Evolutionary conservation across 352 stramenopile species (phyloP), one percentile per base, ranked within the genome.

Genomic region (Pelagophyceae sp.): DNA sequence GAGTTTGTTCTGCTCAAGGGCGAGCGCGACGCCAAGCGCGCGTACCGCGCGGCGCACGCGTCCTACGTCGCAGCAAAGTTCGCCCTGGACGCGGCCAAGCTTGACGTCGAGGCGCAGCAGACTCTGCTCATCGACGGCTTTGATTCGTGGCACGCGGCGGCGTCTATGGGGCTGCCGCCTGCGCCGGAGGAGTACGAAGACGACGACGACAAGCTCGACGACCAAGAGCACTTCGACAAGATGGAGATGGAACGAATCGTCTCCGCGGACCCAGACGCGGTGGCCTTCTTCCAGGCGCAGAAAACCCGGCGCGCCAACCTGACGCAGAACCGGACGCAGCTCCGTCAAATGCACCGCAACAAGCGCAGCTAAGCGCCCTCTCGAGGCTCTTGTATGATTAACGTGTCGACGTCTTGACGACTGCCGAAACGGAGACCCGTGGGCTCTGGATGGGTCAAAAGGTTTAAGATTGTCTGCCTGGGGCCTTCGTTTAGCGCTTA

Each of bases 151-250:
- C 93, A 85, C 78, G 76, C 79, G 38, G 79, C 83, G 29, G 40
- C 78, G 0, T 77, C 82, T 54, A 76, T 82, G 32, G 45, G 45
- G 45, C 11, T 23, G 45, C 45, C 45, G 11, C n/a, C n/a, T n/a
- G n/a, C n/a, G n/a, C n/a, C n/a, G n/a, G 51, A 35, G 40, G 85
- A 81, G 38, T n/a, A n/a, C n/a, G n/a, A n/a, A n/a, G n/a, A n/a
- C n/a, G 86, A 87, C 32, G 85, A 90, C 37, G 90, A 95, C 81
- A 88, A 91, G 54, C 82, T 96, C 1, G 92, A 96, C 76, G 91
- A 96, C 74, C 89, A 90, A 40, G 92, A 96, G 81, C 89, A 93
- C 76, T 96, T 96, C 60, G 91, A 96, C 37, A 88, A 92, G 75
- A 90, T 96, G 85, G 91, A 95, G 79, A 80, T 95, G 1, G 90